Percentiles rank a stretch among this genome's conserved stretches.
Conservation (phyloP, 2,329 filamentous ascomycete genomes). For the Didymella segeticola region DNA sequence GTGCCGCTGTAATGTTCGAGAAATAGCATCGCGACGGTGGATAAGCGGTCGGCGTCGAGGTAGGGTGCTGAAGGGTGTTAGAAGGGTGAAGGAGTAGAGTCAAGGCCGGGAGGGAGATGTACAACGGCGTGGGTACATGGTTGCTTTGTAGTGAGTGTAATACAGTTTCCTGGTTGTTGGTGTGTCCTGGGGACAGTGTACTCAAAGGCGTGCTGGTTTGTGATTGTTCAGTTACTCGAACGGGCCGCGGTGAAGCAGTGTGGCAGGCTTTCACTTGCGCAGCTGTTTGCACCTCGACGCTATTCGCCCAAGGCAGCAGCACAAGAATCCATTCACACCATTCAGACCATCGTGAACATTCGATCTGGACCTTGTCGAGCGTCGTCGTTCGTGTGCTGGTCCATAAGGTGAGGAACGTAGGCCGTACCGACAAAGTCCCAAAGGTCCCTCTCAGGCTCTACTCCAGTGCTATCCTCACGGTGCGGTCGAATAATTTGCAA, state of each 20-base stretch:
- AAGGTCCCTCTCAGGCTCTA: background rate
- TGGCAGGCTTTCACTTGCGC: background rate
- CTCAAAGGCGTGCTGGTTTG: too few species aligned
- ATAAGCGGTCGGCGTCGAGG: background rate
- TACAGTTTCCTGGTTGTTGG: too few species aligned
- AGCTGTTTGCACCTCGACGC: background rate
- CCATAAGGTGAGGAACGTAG: conserved; percentile 9
- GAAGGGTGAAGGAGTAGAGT: too few species aligned
- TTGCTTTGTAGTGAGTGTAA: background rate
- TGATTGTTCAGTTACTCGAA: background rate
- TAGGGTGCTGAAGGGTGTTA: background rate
- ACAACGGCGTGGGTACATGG: background rate
- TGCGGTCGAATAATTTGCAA: conserved; percentile 1
- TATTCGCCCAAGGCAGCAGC: background rate
- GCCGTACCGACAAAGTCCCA: conserved; percentile 1
- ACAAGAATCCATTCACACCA: too few species aligned
- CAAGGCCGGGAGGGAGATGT: too few species aligned
- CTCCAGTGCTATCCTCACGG: background rate
- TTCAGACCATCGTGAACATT: background rate
- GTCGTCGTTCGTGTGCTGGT: conserved; percentile 7
- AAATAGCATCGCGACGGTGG: background rate
- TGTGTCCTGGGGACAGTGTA: too few species aligned
- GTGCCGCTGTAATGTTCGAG: background rate
- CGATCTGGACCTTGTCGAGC: conserved; percentile 4
- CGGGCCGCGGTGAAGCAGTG: background rate